These are phyloP conservation scores for Colletotrichum truncatum DNA, from an alignment of 2,329 filamentous ascomycete species.

Conservation along the genomic window DNA sequence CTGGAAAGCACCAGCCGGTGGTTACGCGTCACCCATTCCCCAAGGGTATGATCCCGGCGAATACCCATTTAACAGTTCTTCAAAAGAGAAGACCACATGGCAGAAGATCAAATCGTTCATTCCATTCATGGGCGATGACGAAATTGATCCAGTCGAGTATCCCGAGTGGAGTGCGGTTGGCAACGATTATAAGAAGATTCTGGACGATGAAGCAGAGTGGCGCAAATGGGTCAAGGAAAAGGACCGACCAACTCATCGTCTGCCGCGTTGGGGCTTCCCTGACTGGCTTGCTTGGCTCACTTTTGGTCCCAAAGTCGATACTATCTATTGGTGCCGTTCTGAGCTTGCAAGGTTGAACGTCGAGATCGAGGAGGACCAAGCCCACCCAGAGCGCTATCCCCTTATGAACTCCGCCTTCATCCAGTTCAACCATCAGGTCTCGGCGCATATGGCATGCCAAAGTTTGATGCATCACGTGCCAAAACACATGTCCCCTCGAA, in stretches of 20 bases:
- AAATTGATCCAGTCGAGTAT: slow-evolving; percentile 62
- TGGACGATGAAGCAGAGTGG: slow-evolving; percentile 75
- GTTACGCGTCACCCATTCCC: slow-evolving; percentile 69
- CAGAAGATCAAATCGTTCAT: slow-evolving; percentile 58
- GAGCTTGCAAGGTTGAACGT: slow-evolving; percentile 88
- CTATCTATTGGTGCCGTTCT: slow-evolving; percentile 88
- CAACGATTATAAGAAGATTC: slow-evolving; percentile 54
- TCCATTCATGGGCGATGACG: slow-evolving; percentile 56
- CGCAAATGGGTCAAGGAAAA: slow-evolving; percentile 82
- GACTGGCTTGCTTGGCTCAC: slow-evolving; percentile 80
- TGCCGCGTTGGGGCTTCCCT: slow-evolving; percentile 68
- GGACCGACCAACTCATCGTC: slow-evolving; percentile 84
- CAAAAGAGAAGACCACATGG: slow-evolving; percentile 58
- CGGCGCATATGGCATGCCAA: slow-evolving; percentile 98
- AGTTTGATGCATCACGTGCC: slow-evolving; percentile 90
- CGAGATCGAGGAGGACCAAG: slow-evolving; percentile 92
- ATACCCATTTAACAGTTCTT: slow-evolving; percentile 46
- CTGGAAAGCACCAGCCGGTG: slow-evolving; percentile 70
- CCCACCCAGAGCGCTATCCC: slow-evolving; percentile 84
- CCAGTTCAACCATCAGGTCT: slow-evolving; percentile 97
- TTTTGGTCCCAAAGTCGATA: slow-evolving; percentile 91
- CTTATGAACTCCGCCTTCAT: slow-evolving; percentile 97
- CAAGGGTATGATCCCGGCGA: slow-evolving; percentile 60
- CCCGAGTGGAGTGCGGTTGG: slow-evolving; percentile 70
- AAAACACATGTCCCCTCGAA: slow-evolving; percentile 89